phyloP scores from a whole-genome alignment of 1,284 basidiomycete species.

The Leccinum insolens region DNA sequence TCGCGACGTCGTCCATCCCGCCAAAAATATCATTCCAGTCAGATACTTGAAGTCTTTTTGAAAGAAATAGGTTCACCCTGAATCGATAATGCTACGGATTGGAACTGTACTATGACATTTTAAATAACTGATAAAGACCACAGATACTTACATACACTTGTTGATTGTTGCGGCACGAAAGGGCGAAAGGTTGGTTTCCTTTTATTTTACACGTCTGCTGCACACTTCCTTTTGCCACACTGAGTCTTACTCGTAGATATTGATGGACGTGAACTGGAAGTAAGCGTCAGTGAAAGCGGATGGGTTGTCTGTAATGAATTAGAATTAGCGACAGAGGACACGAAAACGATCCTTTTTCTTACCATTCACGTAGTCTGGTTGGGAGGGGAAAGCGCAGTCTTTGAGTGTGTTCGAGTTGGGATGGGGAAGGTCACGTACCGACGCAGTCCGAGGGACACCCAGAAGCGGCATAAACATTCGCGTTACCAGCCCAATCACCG shows the following conservation, averaged over 20 bases:
- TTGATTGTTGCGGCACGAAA: neutral
- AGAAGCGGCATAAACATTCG: conserved; percentile 32
- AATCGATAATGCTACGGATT: neutral
- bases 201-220: neutral
- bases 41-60: neutral
- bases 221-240: neutral
- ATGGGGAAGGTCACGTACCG: conserved; percentile 22
- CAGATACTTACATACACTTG: neutral
- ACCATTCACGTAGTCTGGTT: conserved; percentile 36
- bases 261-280: conserved; percentile 50
- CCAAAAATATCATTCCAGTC: neutral
- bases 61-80: neutral
- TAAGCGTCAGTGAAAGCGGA: conserved; percentile 52
- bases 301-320: conserved; percentile 41
- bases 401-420: neutral
- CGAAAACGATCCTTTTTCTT: conserved; percentile 12
- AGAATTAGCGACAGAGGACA: neutral
- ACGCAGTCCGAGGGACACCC: conserved; percentile 40
- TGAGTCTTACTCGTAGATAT: conserved; percentile 36
- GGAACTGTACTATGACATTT: neutral
- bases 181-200: neutral
- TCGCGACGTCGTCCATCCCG: neutral
- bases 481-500: conserved; percentile 45
- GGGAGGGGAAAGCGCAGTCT: neutral
- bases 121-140: neutral